Base-by-base conservation (phyloP, 2,329 filamentous ascomycete genomes). In the Phyllosticta paracitricarpa region DNA sequence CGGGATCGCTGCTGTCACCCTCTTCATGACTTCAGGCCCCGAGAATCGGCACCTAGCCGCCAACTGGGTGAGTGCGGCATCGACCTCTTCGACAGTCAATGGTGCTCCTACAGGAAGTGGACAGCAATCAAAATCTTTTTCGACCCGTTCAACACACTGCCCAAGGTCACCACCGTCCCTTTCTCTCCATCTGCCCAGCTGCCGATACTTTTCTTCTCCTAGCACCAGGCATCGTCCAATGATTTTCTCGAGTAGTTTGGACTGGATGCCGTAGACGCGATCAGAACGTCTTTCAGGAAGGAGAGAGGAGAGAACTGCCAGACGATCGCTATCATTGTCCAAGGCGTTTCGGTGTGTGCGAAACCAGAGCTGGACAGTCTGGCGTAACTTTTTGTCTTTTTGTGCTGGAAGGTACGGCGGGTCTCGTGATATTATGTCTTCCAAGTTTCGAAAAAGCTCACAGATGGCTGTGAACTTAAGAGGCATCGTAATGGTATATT, bases 271-370 rank as follows among this genome's bases (percentile, higher is more conserved):
- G 70, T 92, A 96, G 1, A 93, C 88, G 28, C 90, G 83, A 69
- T 96, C 91, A 2, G 84, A 86, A 59, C 91, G 81, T 65, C 82
- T 85, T 64, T 91, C 86, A 0, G 91, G 90, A 0, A 95, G 81
- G 0, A 97, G 74, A 2, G 87, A 86, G 1, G 89, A 92, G 0
- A 96, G 77, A 1, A 96, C 75, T 2, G 89, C 87, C 1, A 83
- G 76, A 1, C 80, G 77, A 67, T 86, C 77, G 1, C 82, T 83
- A 28, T 81, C 77, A 0, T 79, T 77, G 68, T 86, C 76, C 17
- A 96, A 79, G 1, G 74, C 73, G 17, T 73, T 72, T 4, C 82
- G 82, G 70, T 96, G 82, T 1, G 77, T 75, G 14, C 71, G 70
- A 72, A 95, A 94, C 91, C 92, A 97, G 28, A 77, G 72, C 9